phyloP scores from a whole-genome alignment of 345 rosid species.

The Salix caprea region DNA sequence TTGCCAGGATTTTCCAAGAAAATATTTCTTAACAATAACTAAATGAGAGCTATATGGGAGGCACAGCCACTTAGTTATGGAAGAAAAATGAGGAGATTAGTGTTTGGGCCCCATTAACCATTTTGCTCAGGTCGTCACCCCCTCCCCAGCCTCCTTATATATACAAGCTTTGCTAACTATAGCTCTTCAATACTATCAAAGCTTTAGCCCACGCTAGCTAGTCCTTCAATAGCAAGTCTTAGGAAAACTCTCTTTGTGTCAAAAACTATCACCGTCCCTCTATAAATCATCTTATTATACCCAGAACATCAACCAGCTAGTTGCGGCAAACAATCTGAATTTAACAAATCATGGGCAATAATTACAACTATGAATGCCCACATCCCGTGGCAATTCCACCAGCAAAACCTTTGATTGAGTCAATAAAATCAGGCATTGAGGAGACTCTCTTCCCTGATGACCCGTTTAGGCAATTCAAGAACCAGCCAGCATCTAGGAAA shows the following conservation, averaged over 20 bases:
- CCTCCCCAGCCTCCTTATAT: not conserved
- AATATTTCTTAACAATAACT: no score
- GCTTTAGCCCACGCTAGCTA: not conserved
- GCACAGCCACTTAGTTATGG: no score
- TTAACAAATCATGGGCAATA: conserved; percentile 1
- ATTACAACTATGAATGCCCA: conserved; percentile 1
- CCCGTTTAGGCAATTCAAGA: conserved; percentile 41
- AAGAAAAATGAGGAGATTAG: not conserved
- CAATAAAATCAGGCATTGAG: conserved; percentile 27
- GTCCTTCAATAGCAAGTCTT: not conserved
- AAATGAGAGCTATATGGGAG: no score
- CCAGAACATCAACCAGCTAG: not conserved
- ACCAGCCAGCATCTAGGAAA: conserved; percentile 31
- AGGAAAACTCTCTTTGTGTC: not conserved
- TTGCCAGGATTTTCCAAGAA: no score
- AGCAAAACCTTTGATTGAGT: conserved; percentile 28
- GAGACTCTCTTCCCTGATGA: conserved; percentile 54
- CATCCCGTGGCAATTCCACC: conserved; percentile 32
- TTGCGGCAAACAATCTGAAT: not conserved
- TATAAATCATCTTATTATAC: not conserved
- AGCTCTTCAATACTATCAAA: not conserved
- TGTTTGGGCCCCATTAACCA: not conserved
- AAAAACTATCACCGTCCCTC: not conserved
- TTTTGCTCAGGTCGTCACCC: no score
- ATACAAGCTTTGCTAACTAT: not conserved